Evolutionary conservation across 257 asterid species (phyloP).

Genomic region (Verbena officinalis): DNA sequence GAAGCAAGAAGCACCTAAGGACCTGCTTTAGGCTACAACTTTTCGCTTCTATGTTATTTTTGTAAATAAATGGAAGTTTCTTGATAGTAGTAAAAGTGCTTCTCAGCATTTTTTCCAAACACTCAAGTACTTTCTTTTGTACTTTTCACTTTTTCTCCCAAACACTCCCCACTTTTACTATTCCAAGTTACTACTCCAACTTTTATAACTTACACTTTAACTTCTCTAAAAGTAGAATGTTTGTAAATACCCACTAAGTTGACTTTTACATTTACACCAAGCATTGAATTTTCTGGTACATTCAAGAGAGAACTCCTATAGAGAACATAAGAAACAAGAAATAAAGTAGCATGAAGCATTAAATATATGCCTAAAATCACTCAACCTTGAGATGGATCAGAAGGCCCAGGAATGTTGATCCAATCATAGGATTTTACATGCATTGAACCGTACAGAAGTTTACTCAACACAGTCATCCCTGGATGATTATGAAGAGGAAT

Average conservation of each 20-base stretch:
- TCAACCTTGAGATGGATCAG: conserved; percentile 75
- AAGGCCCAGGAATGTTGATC: conserved; percentile 73
- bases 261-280: conserved; percentile 1
- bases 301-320: conserved; percentile 10
- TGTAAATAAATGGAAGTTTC: too few species aligned
- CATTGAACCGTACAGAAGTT: conserved; percentile 88
- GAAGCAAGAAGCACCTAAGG: too few species aligned
- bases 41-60: too few species aligned
- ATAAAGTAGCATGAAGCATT: conserved; percentile 14
- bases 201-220: too few species aligned
- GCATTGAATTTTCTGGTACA: conserved; percentile 12
- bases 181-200: too few species aligned
- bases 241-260: conserved; percentile 11
- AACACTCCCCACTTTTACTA: too few species aligned
- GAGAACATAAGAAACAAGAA: conserved; percentile 18
- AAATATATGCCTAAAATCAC: conserved; percentile 25
- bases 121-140: too few species aligned
- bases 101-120: too few species aligned
- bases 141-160: too few species aligned
- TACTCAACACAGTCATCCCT: conserved; percentile 99
- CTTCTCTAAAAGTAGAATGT: neutral
- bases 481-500: conserved; percentile 99
- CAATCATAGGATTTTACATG: conserved; percentile 92
- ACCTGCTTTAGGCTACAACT: too few species aligned
- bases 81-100: too few species aligned